A percentile compares a stretch with the other conserved stretches of the same genome.
Conservation (phyloP, 2,329 filamentous ascomycete species). For the Diaporthe citriasiana region DNA sequence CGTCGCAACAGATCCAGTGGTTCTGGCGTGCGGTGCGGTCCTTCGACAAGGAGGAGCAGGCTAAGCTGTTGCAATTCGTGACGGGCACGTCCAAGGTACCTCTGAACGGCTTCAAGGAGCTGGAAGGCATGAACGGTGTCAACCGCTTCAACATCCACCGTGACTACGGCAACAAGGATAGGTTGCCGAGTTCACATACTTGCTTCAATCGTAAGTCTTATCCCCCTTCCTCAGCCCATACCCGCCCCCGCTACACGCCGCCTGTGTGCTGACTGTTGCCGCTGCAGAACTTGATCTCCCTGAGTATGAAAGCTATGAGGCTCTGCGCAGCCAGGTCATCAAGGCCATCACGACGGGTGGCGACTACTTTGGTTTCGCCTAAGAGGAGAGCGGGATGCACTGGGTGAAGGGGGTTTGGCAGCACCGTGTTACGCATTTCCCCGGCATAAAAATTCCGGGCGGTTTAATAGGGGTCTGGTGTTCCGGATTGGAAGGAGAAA, state of each 20-base stretch:
- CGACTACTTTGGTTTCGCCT: constrained; percentile 98
- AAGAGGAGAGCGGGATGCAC: constrained; percentile 51
- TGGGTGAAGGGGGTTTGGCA: neutral
- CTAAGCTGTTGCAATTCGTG: constrained; percentile 97
- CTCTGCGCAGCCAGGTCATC: constrained; percentile 86
- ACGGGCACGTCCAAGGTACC: constrained; percentile 99
- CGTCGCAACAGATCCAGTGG: constrained; percentile 98
- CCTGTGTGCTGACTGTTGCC: constrained; percentile 47
- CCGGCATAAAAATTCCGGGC: constrained; percentile 24
- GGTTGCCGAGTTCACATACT: constrained; percentile 95
- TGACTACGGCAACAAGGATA: constrained; percentile 96
- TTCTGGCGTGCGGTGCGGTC: constrained; percentile 98
- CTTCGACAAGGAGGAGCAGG: constrained; percentile 98
- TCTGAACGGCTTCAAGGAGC: constrained; percentile 97
- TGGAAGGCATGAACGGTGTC: constrained; percentile 99
- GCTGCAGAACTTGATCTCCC: constrained; percentile 91
- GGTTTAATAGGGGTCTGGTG: constrained; percentile 38
- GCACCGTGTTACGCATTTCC: constrained; percentile 15
- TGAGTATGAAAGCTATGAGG: constrained; percentile 97
- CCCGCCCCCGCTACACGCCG: constrained; percentile 48
- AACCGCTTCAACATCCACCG: constrained; percentile 99
- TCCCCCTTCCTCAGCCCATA: neutral
- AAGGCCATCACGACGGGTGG: constrained; percentile 98
- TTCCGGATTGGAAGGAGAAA: constrained; percentile 36
- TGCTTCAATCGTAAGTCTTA: constrained; percentile 95